phyloP scores from a whole-genome alignment of 73 alveolate genomes.

The Symbiodinium natans region DNA sequence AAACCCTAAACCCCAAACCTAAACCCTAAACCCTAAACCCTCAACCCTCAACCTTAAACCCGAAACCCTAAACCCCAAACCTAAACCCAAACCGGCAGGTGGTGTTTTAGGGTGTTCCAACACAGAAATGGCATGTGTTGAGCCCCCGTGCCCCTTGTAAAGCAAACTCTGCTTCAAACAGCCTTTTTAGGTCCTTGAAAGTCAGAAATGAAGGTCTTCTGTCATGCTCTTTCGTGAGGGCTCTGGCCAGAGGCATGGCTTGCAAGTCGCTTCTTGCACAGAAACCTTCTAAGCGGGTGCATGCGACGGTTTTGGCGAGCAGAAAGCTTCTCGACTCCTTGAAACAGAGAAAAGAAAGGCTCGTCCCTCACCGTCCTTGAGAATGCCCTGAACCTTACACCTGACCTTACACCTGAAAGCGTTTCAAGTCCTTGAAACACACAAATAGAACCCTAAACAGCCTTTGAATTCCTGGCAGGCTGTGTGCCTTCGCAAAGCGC shows the following conservation, averaged over 20 bases:
- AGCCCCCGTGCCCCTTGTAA: too few relatives aligned
- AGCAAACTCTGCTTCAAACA: not conserved
- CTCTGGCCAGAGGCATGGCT: not conserved
- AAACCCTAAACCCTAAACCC: too few relatives aligned
- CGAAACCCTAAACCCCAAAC: not conserved
- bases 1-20: too few relatives aligned
- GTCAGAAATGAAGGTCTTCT: not conserved
- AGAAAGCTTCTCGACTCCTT: not conserved
- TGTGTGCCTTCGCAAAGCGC: not conserved
- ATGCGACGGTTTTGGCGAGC: not conserved
- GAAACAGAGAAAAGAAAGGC: not conserved
- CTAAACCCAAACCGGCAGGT: not conserved
- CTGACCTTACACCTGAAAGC: too few relatives aligned
- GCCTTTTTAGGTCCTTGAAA: not conserved
- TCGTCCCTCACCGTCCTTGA: not conserved
- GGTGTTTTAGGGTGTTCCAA: too few relatives aligned
- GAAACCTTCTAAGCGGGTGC: not conserved
- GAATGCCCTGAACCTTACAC: too few relatives aligned
- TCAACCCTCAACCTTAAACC: too few relatives aligned
- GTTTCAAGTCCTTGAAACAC: too few relatives aligned
- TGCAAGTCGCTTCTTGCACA: not conserved
- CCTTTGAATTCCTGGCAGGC: not conserved
- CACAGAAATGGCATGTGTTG: too few relatives aligned
- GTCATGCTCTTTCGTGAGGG: too few relatives aligned
- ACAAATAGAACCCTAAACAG: not conserved